Percentiles rank a stretch among this genome's conserved stretches.
Conservation (phyloP, 352 stramenopile species). For the Globisporangium abappressorium region DNA sequence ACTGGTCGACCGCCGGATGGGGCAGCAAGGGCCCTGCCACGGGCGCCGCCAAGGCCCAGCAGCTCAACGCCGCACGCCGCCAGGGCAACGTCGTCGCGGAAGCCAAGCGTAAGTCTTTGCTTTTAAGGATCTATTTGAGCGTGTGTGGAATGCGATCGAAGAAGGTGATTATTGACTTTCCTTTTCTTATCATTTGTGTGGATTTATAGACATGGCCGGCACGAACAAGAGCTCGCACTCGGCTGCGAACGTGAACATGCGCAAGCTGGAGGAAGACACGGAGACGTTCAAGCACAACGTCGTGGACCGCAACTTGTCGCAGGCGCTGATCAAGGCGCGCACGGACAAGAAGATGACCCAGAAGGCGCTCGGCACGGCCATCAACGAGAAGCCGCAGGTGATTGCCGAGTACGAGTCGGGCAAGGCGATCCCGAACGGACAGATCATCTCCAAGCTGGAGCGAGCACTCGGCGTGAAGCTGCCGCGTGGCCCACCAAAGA, state of each 20-base stretch:
- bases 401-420: slow-evolving; percentile 97
- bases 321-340: slow-evolving; percentile 95
- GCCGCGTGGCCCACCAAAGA: slow-evolving; percentile 75
- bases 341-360: slow-evolving; percentile 98
- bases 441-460: slow-evolving; percentile 98
- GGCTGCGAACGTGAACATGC: slow-evolving; percentile 74
- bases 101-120: slow-evolving; percentile 55
- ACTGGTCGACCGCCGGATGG: slow-evolving; percentile 75
- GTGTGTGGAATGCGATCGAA: neutral
- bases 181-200: slow-evolving; percentile 6
- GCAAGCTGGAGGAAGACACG: slow-evolving; percentile 89
- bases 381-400: slow-evolving; percentile 96
- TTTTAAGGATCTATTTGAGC: neutral
- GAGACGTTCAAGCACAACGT: slow-evolving; percentile 89
- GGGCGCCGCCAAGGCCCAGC: slow-evolving; percentile 58
- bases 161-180: neutral
- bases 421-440: slow-evolving; percentile 96
- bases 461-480: slow-evolving; percentile 90
- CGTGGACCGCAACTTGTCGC: slow-evolving; percentile 82
- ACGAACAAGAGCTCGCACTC: slow-evolving; percentile 88
- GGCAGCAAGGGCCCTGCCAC: slow-evolving; percentile 58
- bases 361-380: slow-evolving; percentile 94
- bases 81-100: slow-evolving; percentile 70
- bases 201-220: slow-evolving; percentile 45
- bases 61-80: slow-evolving; percentile 74